Evolutionary conservation across 2,329 filamentous ascomycete genomes (phyloP).

Genomic region (Dendrostoma leiphaemia): DNA sequence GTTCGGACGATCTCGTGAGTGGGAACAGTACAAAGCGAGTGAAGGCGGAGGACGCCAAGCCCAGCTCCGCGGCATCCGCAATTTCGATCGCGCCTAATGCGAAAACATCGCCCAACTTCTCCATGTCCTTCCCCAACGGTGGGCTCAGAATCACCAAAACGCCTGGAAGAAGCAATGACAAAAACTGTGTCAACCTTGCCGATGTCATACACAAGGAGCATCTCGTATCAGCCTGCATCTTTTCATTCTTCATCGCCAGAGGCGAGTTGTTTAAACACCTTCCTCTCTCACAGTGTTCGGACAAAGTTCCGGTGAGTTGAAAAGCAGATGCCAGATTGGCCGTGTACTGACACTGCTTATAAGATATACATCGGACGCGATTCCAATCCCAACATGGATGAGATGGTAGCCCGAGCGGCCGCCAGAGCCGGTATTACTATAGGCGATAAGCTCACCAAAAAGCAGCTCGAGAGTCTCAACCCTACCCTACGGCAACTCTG

Average conservation of each 20-base stretch:
- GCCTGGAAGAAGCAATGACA: conserved; percentile 20
- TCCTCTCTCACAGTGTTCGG: conserved; percentile 18
- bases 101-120: neutral
- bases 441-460: conserved; percentile 17
- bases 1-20: neutral
- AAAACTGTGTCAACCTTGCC: conserved; percentile 24
- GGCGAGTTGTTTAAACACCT: conserved; percentile 22
- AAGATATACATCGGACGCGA: conserved; percentile 26
- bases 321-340: too few relatives aligned
- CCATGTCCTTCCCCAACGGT: conserved; percentile 23
- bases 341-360: neutral
- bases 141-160: conserved; percentile 27
- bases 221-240: conserved; percentile 25
- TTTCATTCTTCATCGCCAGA: conserved; percentile 24
- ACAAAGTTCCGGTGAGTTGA: conserved; percentile 20
- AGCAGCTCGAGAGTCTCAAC: conserved; percentile 19
- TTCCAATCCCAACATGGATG: conserved; percentile 21
- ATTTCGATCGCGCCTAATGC: too few relatives aligned
- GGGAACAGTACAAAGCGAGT: neutral
- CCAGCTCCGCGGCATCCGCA: too few relatives aligned
- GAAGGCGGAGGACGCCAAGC: neutral
- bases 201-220: conserved; percentile 24
- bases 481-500: conserved; percentile 17
- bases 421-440: conserved; percentile 12
- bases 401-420: conserved; percentile 12